Percentiles rank a stretch among this genome's conserved stretches.
phyloP scores from a whole-genome alignment of 1,284 basidiomycete species.

The Cutaneotrichosporon daszewskae region DNA sequence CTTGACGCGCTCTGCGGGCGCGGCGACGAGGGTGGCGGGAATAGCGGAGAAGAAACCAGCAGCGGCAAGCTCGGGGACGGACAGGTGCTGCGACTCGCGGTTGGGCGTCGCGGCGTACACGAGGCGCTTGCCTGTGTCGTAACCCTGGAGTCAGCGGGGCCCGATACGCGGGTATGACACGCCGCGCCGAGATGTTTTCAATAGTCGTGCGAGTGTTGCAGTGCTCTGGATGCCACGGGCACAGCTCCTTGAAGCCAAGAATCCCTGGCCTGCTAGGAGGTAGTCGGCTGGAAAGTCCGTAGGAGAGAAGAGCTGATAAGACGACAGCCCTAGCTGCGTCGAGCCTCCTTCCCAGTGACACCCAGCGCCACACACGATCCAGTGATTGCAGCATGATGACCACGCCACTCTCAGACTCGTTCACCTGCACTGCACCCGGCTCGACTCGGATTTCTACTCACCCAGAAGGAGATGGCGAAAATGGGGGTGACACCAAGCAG shows the following conservation, averaged over 20 bases:
- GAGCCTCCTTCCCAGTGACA: too few relatives aligned
- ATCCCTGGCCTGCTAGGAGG: not conserved
- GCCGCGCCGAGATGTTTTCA: too few relatives aligned
- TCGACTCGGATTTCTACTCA: too few relatives aligned
- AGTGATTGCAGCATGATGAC: too few relatives aligned
- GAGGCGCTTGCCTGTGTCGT: conserved; percentile 87
- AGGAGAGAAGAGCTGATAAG: too few relatives aligned
- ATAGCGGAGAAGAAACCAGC: conserved; percentile 94
- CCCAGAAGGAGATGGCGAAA: conserved; percentile 98
- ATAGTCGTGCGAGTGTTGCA: too few relatives aligned
- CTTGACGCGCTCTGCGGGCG: conserved; percentile 95
- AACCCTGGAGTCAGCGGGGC: conserved; percentile 62
- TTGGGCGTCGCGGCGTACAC: conserved; percentile 59
- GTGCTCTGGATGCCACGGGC: not conserved
- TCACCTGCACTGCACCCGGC: not conserved
- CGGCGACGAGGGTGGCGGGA: conserved; percentile 85
- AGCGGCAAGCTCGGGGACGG: conserved; percentile 75
- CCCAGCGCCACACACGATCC: too few relatives aligned
- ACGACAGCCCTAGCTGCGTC: too few relatives aligned
- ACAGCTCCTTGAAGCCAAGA: not conserved
- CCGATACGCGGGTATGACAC: too few relatives aligned
- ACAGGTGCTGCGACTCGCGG: conserved; percentile 53
- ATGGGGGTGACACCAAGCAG: conserved; percentile 96
- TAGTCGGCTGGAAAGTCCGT: too few relatives aligned
- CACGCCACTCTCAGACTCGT: too few relatives aligned